Evolutionary conservation across 306 rosid species (phyloP).

Genomic region (Inga leiocalycina): DNA sequence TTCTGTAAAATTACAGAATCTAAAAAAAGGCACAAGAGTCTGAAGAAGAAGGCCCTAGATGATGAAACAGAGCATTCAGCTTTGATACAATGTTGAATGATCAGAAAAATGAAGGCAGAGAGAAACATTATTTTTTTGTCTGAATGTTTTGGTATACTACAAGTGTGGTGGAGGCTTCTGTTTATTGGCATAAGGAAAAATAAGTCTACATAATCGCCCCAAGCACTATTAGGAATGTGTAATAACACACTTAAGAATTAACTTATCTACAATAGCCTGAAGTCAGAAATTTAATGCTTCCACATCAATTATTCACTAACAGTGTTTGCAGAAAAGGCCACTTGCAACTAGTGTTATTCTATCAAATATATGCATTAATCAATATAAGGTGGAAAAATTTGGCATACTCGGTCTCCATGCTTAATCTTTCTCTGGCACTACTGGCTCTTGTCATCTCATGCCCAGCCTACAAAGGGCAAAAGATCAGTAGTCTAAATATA

Average conservation of each 20-base stretch:
- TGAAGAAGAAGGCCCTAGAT: not conserved
- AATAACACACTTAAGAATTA: not conserved
- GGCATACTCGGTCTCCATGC: slow-evolving; percentile 71
- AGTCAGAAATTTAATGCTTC: not conserved
- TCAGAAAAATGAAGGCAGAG: not conserved
- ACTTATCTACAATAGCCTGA: not conserved
- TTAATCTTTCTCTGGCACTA: slow-evolving; percentile 64
- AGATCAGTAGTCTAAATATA: slow-evolving; percentile 25
- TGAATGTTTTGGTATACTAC: not conserved
- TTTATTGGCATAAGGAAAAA: not conserved
- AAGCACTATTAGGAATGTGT: not conserved
- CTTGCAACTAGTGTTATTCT: slow-evolving; percentile 19
- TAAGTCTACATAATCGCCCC: not conserved
- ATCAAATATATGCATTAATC: slow-evolving; percentile 5
- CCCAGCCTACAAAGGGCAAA: slow-evolving; percentile 67
- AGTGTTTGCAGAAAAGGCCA: not conserved
- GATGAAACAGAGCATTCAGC: not conserved
- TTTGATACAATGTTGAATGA: not conserved
- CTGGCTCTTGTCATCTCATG: slow-evolving; percentile 60
- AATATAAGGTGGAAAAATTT: slow-evolving; percentile 27
- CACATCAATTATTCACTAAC: not conserved
- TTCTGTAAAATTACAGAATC: not conserved
- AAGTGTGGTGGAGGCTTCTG: not conserved
- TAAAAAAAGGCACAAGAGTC: not conserved
- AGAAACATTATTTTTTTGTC: not conserved